A percentile compares a stretch with the other conserved stretches of the same genome.
These are phyloP conservation scores for Fraxinus albicans DNA, from an alignment of 305 asterid species.

Conservation along the genomic window DNA sequence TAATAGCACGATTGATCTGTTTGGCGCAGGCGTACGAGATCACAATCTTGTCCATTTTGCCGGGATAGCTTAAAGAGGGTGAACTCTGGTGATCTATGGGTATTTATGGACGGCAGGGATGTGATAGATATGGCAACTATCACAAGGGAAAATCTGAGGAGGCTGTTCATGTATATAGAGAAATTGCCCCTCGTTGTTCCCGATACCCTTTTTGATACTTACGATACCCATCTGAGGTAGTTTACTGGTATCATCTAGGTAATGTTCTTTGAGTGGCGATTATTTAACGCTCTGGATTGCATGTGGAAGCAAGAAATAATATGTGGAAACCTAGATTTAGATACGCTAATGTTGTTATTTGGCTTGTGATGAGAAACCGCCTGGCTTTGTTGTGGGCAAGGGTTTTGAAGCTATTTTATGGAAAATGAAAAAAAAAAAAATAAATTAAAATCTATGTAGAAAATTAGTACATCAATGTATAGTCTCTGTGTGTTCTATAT, in stretches of 20 bases:
- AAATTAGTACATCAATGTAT: not conserved
- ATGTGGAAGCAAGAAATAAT: not conserved
- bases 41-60: conserved; percentile 95
- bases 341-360: not conserved
- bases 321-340: not conserved
- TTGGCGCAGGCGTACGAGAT: conserved; percentile 70
- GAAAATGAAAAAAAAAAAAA: not conserved
- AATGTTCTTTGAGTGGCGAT: not conserved
- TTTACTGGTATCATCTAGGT: conserved; percentile 4
- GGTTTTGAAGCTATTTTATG: not conserved
- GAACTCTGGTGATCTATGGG: conserved; percentile 83
- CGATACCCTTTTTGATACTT: conserved; percentile 65
- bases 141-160: conserved; percentile 75
- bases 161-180: conserved; percentile 83
- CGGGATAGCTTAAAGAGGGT: conserved; percentile 89
- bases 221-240: conserved; percentile 74
- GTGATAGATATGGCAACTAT: conserved; percentile 59
- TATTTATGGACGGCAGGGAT: conserved; percentile 66
- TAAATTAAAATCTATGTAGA: not conserved
- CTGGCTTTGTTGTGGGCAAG: not conserved
- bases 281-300: not conserved
- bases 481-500: not conserved
- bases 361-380: not conserved
- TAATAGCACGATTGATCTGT: not conserved
- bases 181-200: conserved; percentile 78